Evolutionary conservation across 345 rosid species (phyloP), one percentile per base, ranked within the genome.

Genomic region (Firmiana major): DNA sequence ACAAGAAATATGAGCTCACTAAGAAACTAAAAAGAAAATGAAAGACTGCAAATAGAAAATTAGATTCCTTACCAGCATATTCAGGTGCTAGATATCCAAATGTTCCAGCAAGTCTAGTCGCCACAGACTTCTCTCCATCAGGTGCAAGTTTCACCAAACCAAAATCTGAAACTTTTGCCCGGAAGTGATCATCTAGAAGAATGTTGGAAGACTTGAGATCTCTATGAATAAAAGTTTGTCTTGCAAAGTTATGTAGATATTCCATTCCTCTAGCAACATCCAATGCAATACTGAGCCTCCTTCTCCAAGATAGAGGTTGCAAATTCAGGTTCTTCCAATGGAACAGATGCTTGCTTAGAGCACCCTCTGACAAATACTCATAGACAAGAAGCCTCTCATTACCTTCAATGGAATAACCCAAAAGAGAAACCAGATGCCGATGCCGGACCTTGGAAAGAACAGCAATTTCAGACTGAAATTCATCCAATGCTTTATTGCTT

Each of bases 1-100:
- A 21, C 9, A 71, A 17, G 60, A 70, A 26, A 19, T 9, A 51
- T 70, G 59, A 49, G 22, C 13, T 69, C 73, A 31, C 0, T 31
- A 31, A 31, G 34, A 31, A 31, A 31, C 34, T 31, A 31, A 31
- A 31, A 31, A 31, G 34, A 31, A 31, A 31, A 1, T 31, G 9
- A 6, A 19, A 66, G 31, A 22, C n/a, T 2, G 62, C 28, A 71
- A 10, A 53, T 34, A 12, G 36, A 71, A 53, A 57, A 71, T 73
- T 57, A 31, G 57, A 70, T 77, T 63, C 74, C 86, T 79, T 83
- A 89, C 97, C 93, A 21, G 97, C 97, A 83, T 91, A 91, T 76
- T 91, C 97, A 28, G 97, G 97, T n/a, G 97, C 97, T 71, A 91
- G 81, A 83, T 91, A 91, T 53, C 97, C 97, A 69, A 91, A 91